A percentile compares a stretch with the other conserved stretches of the same genome.
Conservation (phyloP, 371 early-diverging fungal genomes). For the Parasitella parasitica region DNA sequence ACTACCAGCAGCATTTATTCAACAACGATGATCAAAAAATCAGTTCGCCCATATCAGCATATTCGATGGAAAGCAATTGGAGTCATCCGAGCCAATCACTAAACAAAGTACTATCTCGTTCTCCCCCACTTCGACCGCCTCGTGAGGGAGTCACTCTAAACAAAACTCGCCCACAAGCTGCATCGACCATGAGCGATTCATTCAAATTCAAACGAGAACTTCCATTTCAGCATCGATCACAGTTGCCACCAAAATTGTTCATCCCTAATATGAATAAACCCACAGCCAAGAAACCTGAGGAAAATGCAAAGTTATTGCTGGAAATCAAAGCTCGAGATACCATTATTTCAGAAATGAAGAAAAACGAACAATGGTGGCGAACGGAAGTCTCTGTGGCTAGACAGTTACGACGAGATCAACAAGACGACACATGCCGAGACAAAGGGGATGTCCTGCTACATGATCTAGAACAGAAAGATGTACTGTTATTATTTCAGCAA, state of each 20-base stretch:
- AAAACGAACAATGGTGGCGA: conserved; percentile 44
- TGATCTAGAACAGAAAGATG: conserved; percentile 9
- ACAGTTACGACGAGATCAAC: background rate
- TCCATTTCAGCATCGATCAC: background rate
- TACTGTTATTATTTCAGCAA: conserved; percentile 38
- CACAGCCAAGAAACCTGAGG: background rate
- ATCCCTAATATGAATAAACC: background rate
- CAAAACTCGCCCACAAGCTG: background rate
- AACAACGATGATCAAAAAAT: conserved; percentile 1
- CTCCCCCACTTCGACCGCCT: conserved; percentile 10
- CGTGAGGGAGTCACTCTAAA: conserved; percentile 8
- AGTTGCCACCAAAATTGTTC: background rate
- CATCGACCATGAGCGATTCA: background rate
- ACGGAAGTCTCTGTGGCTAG: conserved; percentile 36
- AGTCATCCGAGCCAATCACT: background rate
- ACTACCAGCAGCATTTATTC: background rate
- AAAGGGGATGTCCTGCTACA: conserved; percentile 1
- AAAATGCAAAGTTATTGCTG: conserved; percentile 13
- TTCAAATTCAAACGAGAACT: background rate
- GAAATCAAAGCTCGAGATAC: conserved; percentile 24
- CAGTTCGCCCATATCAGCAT: background rate
- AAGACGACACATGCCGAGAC: background rate
- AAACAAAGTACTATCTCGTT: background rate
- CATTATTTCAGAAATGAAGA: conserved; percentile 32
- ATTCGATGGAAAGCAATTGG: background rate